A percentile compares a stretch with the other conserved stretches of the same genome.
Conservation (phyloP, 768 basidiomycete species). For the Boletus coccyginus region DNA sequence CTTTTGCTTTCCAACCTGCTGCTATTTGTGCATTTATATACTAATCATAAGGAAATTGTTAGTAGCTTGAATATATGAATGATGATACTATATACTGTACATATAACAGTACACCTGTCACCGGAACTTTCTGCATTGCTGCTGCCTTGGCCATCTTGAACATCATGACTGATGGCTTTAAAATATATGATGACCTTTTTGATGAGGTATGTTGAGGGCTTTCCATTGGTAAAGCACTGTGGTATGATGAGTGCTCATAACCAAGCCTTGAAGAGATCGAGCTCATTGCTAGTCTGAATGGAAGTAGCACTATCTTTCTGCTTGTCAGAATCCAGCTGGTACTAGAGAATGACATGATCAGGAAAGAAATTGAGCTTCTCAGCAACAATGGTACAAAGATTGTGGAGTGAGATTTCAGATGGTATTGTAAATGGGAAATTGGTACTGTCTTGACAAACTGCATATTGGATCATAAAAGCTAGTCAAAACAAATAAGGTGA, state of each 20-base stretch:
- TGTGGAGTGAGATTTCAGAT: background rate
- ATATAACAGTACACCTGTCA: background rate
- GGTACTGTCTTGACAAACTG: background rate
- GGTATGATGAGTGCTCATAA: too few relatives aligned
- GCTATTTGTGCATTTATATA: background rate
- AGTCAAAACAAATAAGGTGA: background rate
- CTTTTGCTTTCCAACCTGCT: too few relatives aligned
- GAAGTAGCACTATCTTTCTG: background rate
- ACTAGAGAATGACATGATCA: background rate
- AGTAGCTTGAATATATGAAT: background rate
- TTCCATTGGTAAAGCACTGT: background rate
- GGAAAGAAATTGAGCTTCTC: background rate
- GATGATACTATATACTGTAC: background rate
- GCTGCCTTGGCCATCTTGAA: background rate
- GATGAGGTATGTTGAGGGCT: background rate
- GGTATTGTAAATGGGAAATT: background rate
- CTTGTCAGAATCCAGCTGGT: background rate
- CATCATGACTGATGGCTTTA: background rate
- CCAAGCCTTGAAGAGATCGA: too few relatives aligned
- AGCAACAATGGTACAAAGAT: background rate
- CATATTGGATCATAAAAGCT: background rate
- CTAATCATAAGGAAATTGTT: background rate
- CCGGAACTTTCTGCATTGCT: background rate
- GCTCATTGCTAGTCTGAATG: too few relatives aligned
- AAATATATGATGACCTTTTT: background rate